These are phyloP conservation scores for Coriaria nepalensis DNA, from an alignment of 306 rosid species.

Conservation along the genomic window DNA sequence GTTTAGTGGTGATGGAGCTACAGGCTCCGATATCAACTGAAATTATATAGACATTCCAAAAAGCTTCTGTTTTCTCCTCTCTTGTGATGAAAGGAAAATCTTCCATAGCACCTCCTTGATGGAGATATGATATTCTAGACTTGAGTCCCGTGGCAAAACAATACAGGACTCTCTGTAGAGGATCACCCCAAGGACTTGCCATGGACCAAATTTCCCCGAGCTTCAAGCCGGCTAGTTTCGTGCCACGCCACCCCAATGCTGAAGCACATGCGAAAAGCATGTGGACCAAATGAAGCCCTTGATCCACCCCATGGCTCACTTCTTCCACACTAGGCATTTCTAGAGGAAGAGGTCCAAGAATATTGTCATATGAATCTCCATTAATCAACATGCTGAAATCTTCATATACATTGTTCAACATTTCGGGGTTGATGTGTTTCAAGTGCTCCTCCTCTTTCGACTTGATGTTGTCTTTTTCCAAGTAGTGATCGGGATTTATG, in stretches of 20 bases:
- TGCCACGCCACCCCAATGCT: slow-evolving; percentile 63
- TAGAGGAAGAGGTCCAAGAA: slow-evolving; percentile 14
- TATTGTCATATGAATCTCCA: slow-evolving; percentile 14
- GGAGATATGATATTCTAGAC: slow-evolving; percentile 49
- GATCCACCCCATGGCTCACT: slow-evolving; percentile 32
- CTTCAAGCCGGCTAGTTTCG: slow-evolving; percentile 37
- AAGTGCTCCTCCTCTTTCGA: slow-evolving; percentile 19
- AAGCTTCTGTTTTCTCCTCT: slow-evolving; percentile 52
- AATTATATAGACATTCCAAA: slow-evolving; percentile 44
- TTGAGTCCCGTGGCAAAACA: slow-evolving; percentile 52
- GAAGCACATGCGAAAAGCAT: slow-evolving; percentile 66
- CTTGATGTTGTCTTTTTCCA: slow-evolving; percentile 16
- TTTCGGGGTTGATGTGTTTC: not conserved
- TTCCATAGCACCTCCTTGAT: slow-evolving; percentile 24
- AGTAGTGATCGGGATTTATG: slow-evolving; percentile 46
- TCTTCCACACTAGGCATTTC: slow-evolving; percentile 21
- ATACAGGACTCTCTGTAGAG: slow-evolving; percentile 54
- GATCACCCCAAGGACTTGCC: slow-evolving; percentile 48
- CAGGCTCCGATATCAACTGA: slow-evolving; percentile 26
- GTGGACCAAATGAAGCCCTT: slow-evolving; percentile 70
- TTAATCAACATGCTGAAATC: slow-evolving; percentile 19
- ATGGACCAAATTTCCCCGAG: slow-evolving; percentile 39
- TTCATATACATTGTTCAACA: slow-evolving; percentile 22
- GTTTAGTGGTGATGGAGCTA: slow-evolving; percentile 35
- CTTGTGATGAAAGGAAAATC: slow-evolving; percentile 29